Evolutionary conservation across 805 yeast genomes (phyloP).

Genomic region (Tanozyma kutaoensis): DNA sequence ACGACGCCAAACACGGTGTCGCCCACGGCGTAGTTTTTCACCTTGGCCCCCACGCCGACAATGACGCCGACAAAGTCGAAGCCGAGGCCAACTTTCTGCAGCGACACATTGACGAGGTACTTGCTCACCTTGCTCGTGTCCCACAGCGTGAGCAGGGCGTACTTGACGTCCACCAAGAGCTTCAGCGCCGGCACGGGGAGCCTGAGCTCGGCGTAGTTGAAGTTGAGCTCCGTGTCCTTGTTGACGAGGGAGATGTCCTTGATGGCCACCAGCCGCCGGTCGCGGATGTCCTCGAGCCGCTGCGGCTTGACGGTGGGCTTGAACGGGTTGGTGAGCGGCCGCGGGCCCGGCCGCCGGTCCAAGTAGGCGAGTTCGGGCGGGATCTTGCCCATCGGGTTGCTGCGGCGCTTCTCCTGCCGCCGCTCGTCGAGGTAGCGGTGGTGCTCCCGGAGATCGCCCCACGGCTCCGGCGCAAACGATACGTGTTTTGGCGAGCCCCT

Average conservation of each 20-base stretch:
- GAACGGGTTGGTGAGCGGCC: not conserved
- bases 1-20: conserved; percentile 54
- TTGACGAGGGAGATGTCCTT: conserved; percentile 33
- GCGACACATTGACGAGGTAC: conserved; percentile 36
- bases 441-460: conserved; percentile 20
- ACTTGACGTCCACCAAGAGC: conserved; percentile 44
- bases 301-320: not conserved
- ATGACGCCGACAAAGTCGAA: conserved; percentile 57
- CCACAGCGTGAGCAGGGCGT: conserved; percentile 51
- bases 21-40: conserved; percentile 32
- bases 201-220: conserved; percentile 36
- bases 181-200: conserved; percentile 34
- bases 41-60: conserved; percentile 38
- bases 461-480: conserved; percentile 25
- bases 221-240: conserved; percentile 33
- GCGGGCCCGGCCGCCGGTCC: conserved; percentile 7
- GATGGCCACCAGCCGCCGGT: conserved; percentile 27
- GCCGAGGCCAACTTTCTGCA: conserved; percentile 51
- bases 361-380: conserved; percentile 29
- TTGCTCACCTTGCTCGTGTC: conserved; percentile 50
- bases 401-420: conserved; percentile 13
- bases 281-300: conserved; percentile 32
- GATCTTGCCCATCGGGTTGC: conserved; percentile 23
- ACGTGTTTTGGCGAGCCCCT: too few relatives aligned
- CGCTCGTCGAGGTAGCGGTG: conserved; percentile 14